These are phyloP conservation scores for Phytophthora agathidicida DNA, from an alignment of 352 stramenopile species.

Conservation along the genomic window DNA sequence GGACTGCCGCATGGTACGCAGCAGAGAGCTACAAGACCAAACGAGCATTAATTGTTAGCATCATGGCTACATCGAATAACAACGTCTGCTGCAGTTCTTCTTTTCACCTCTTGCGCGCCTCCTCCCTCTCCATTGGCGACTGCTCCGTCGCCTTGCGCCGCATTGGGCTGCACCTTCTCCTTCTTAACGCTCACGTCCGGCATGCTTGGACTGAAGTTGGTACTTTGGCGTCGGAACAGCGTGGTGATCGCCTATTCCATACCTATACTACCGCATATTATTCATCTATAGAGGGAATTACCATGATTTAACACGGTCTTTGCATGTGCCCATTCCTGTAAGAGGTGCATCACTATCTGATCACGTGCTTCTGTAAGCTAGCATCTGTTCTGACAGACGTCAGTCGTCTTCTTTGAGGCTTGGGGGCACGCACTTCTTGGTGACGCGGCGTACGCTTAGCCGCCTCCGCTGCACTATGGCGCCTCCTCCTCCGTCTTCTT, in stretches of 20 bases:
- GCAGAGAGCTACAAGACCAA: conserved; percentile 11
- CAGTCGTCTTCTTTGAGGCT: conserved; percentile 1
- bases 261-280: too few species aligned
- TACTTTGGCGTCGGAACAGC: background rate
- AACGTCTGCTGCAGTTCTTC: background rate
- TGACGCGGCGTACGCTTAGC: too few species aligned
- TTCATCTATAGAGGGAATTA: too few species aligned
- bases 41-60: too few species aligned
- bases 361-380: too few species aligned
- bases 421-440: background rate
- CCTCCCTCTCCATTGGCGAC: background rate
- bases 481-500: conserved; percentile 22
- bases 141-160: background rate
- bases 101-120: conserved; percentile 7
- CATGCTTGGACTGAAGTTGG: too few species aligned
- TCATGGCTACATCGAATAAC: too few species aligned
- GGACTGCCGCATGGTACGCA: conserved; percentile 12
- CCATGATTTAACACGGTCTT: too few species aligned
- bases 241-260: too few species aligned
- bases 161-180: conserved; percentile 6
- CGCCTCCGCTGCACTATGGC: too few species aligned
- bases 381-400: conserved; percentile 9
- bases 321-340: too few species aligned
- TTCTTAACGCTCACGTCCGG: conserved; percentile 23
- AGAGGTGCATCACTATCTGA: too few species aligned